These are phyloP conservation scores for Garcia nutans DNA, from an alignment of 345 rosid species.

Conservation along the genomic window DNA sequence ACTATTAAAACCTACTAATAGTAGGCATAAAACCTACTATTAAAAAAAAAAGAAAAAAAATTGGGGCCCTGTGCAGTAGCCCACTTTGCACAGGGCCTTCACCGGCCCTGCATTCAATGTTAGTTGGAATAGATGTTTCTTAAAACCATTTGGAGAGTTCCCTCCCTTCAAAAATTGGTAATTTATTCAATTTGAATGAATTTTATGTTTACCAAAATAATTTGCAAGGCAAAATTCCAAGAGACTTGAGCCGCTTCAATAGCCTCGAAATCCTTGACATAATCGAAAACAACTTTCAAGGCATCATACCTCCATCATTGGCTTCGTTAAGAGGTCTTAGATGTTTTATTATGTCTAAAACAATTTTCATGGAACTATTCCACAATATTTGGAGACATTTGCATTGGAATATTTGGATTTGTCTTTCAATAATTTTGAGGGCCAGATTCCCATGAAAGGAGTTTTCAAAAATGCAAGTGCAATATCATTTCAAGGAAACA, in stretches of 20 bases:
- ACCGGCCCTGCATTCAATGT: no score
- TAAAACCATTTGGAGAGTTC: not conserved
- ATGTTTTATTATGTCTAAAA: not conserved
- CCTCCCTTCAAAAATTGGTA: slow-evolving; percentile 1
- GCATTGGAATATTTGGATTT: not conserved
- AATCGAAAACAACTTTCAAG: not conserved
- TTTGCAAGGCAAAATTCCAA: not conserved
- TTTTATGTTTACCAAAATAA: not conserved
- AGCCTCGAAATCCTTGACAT: not conserved
- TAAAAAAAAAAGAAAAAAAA: no score
- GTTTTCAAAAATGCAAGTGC: slow-evolving; percentile 6
- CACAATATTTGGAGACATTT: not conserved
- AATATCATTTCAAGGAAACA: slow-evolving; percentile 5
- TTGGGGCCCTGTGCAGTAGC: no score
- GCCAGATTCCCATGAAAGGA: not conserved
- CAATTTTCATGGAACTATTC: not conserved
- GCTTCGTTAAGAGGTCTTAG: slow-evolving; percentile 7
- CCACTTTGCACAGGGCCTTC: no score
- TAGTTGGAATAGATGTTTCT: not conserved
- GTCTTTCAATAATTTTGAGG: slow-evolving; percentile 5
- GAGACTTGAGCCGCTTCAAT: not conserved
- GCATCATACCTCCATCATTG: not conserved
- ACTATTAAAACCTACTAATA: no score
- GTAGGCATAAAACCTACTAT: no score
- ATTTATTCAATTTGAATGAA: not conserved